phyloP scores from a whole-genome alignment of 345 rosid species.

The Melaleuca alternifolia region DNA sequence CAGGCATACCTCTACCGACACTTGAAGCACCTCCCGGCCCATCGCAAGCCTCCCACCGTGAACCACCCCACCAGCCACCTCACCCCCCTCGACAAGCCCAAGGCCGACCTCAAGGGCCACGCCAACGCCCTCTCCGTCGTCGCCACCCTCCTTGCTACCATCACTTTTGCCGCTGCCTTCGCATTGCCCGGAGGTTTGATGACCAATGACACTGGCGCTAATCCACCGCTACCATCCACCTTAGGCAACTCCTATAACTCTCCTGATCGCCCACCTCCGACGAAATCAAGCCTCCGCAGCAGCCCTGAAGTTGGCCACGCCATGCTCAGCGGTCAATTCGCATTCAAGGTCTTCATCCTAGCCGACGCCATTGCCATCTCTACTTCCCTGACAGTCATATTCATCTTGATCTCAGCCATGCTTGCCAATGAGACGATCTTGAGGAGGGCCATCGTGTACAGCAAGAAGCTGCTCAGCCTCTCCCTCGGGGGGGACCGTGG shows the following conservation, averaged over 20 bases:
- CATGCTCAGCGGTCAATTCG: background rate
- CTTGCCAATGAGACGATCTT: background rate
- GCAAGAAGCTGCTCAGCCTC: background rate
- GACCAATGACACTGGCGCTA: background rate
- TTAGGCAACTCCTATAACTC: background rate
- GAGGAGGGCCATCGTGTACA: background rate
- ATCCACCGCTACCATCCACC: background rate
- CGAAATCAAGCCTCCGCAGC: background rate
- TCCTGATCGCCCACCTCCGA: background rate
- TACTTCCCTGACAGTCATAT: background rate
- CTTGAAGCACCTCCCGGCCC: background rate
- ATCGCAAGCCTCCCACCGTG: background rate
- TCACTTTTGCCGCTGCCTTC: background rate
- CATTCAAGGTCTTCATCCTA: background rate
- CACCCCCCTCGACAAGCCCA: background rate
- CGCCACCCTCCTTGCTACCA: background rate
- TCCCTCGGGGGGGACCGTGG: background rate
- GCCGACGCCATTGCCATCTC: background rate
- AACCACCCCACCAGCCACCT: background rate
- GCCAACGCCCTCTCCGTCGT: background rate
- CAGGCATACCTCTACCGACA: background rate
- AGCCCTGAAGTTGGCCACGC: background rate
- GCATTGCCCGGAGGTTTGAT: background rate
- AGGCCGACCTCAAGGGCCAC: background rate
- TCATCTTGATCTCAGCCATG: background rate